A percentile compares a stretch with the other conserved stretches of the same genome.
Evolutionary conservation across 2,329 filamentous ascomycete genomes (phyloP).

Genomic region (Colletotrichum godetiae): DNA sequence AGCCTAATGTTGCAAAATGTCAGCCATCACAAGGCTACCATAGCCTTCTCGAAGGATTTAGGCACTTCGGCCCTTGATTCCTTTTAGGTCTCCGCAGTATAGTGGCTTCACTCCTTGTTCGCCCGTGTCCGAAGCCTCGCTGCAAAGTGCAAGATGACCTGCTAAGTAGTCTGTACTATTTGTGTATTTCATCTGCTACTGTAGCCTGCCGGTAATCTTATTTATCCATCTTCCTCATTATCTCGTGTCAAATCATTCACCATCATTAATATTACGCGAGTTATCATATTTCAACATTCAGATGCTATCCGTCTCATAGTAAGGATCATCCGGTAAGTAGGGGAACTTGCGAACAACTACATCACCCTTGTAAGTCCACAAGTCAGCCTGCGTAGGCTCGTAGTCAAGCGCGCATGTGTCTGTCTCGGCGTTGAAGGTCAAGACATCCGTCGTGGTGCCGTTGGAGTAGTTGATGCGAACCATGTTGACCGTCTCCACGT

Average conservation of each 20-base stretch:
- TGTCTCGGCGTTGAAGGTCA: slow-evolving; percentile 47
- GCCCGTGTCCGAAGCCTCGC: background rate
- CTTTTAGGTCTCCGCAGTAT: background rate
- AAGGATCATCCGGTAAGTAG: slow-evolving; percentile 19
- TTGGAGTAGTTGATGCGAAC: slow-evolving; percentile 50
- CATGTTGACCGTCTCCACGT: slow-evolving; percentile 44
- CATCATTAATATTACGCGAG: background rate
- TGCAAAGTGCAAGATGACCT: background rate
- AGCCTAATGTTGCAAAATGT: background rate
- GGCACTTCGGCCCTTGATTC: background rate
- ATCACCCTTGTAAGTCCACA: slow-evolving; percentile 42
- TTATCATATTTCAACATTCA: background rate
- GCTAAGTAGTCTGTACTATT: too few relatives aligned
- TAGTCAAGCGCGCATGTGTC: slow-evolving; percentile 45
- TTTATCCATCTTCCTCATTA: background rate
- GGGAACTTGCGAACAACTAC: slow-evolving; percentile 32
- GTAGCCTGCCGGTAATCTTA: background rate
- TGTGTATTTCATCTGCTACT: too few relatives aligned
- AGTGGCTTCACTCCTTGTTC: background rate
- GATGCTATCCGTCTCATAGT: slow-evolving; percentile 25
- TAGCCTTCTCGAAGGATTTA: background rate
- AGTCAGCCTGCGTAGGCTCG: slow-evolving; percentile 41
- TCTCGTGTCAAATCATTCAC: background rate
- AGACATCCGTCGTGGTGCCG: slow-evolving; percentile 44
- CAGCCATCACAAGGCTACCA: background rate